phyloP scores from a whole-genome alignment of 2,329 filamentous ascomycete genomes.

The Ophiosphaerella narmari region DNA sequence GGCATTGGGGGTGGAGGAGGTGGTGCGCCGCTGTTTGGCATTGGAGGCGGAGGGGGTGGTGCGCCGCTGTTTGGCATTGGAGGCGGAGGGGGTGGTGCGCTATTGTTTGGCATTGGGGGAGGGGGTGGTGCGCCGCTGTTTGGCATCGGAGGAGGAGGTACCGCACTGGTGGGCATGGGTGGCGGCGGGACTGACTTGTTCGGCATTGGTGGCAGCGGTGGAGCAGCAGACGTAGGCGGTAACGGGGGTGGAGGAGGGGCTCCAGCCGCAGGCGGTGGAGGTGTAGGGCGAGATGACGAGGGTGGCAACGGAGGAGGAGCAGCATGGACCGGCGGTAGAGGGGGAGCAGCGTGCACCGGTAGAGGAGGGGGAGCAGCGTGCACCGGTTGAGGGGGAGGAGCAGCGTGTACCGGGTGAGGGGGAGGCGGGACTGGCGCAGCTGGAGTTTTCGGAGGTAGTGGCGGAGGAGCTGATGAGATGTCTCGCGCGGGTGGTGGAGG shows the following conservation, averaged over 20 bases:
- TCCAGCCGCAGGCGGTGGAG: slow-evolving; percentile 27
- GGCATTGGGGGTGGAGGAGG: slow-evolving; percentile 28
- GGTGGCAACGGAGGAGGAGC: slow-evolving; percentile 27
- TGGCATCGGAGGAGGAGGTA: slow-evolving; percentile 40
- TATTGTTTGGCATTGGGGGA: slow-evolving; percentile 29
- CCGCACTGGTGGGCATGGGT: slow-evolving; percentile 1
- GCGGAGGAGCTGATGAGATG: slow-evolving; percentile 44
- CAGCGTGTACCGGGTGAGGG: slow-evolving; percentile 48
- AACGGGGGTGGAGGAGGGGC: slow-evolving; percentile 39
- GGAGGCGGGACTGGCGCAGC: slow-evolving; percentile 65
- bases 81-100: slow-evolving; percentile 37
- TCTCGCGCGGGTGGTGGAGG: slow-evolving; percentile 54
- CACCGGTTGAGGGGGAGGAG: slow-evolving; percentile 26
- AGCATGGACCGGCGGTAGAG: slow-evolving; percentile 22
- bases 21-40: slow-evolving; percentile 17
- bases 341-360: slow-evolving; percentile 23
- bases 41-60: slow-evolving; percentile 28
- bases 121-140: slow-evolving; percentile 34
- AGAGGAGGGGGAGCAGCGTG: slow-evolving; percentile 29
- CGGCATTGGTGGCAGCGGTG: slow-evolving; percentile 30
- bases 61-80: slow-evolving; percentile 34
- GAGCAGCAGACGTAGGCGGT: slow-evolving; percentile 30
- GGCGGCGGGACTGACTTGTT: slow-evolving; percentile 26
- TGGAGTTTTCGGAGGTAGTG: slow-evolving; percentile 42
- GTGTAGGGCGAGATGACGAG: slow-evolving; percentile 34